A percentile compares a stretch with the other conserved stretches of the same genome.
Conservation (phyloP, 2,329 filamentous ascomycete species). For the Neopestalotiopsis rosae region DNA sequence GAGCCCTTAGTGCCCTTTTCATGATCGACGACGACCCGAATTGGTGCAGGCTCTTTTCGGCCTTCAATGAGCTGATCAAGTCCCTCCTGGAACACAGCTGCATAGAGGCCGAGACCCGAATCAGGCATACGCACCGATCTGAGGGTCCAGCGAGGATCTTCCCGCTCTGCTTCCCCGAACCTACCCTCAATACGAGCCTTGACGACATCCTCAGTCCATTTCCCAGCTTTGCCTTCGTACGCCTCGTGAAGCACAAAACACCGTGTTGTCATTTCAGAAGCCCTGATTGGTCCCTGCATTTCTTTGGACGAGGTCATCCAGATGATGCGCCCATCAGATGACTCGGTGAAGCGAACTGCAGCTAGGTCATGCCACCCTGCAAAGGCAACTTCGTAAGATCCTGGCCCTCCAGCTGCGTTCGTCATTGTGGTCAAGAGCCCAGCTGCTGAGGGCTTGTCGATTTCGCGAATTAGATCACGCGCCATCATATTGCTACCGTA, state of each 20-base stretch:
- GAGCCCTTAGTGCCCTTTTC: conserved; percentile 69
- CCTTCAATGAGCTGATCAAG: conserved; percentile 66
- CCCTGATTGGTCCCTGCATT: conserved; percentile 59
- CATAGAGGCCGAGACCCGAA: conserved; percentile 62
- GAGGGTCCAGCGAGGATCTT: conserved; percentile 80
- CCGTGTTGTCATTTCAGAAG: conserved; percentile 62
- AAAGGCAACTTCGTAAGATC: conserved; percentile 75
- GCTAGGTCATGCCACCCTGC: conserved; percentile 73
- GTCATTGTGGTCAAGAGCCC: conserved; percentile 68
- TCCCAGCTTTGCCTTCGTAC: conserved; percentile 78
- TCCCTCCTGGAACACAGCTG: conserved; percentile 75
- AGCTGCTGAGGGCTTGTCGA: conserved; percentile 78
- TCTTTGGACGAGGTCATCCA: conserved; percentile 72
- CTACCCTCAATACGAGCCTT: conserved; percentile 87
- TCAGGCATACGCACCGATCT: conserved; percentile 71
- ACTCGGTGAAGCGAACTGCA: conserved; percentile 76
- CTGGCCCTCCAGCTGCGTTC: conserved; percentile 64
- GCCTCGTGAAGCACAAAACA: conserved; percentile 75
- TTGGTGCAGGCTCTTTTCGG: conserved; percentile 69
- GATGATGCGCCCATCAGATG: conserved; percentile 65
- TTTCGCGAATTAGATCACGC: conserved; percentile 79
- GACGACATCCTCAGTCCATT: conserved; percentile 82
- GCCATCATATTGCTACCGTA: conserved; percentile 68
- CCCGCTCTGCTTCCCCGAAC: conserved; percentile 83
- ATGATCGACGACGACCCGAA: conserved; percentile 77